Evolutionary conservation across 768 basidiomycete species (phyloP), one percentile per base, ranked within the genome.

Genomic region (Mycena chlorophos): DNA sequence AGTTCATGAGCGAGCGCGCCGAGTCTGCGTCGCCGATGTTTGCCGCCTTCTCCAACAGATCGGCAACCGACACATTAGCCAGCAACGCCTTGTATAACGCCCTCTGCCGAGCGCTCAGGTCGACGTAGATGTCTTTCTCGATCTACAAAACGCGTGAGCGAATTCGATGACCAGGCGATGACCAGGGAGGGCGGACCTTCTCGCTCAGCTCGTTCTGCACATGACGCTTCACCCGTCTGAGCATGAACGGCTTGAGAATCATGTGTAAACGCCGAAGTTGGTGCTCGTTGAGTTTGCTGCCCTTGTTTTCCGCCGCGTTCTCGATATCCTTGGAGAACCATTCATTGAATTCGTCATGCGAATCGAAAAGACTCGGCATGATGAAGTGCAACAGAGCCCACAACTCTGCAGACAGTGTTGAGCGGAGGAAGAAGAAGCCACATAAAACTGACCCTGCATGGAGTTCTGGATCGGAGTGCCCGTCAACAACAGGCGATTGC

Each of bases 241-340:
- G 74, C 97, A 99, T 99, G 78, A 99, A 99, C 5, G 97, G 97
- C 66, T 98, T 98, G 64, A 99, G 78, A 56, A 99, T 98, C 93
- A 98, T 97, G 67, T 99, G 97, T 57, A 99, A 73, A 37, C 97
- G 86, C 47, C 94, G 84, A 40, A 99, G 76, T 69, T 99, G 97
- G 69, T 97, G 88, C 67, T 97, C 95, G 67, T 96, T 97, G 62
- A 98, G 78, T 68, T 87, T 91, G 70, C 88, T 86, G 4, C 90
- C 91, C 64, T 92, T 91, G 68, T 94, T 94, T 70, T 94, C 94
- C 4, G 82, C 82, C 17, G 92, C 93, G 67, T 91, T 95, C 75
- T 99, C 97, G 51, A 98, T 98, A 66, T 98, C 97, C 72, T 98
- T 97, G 12, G 96, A 97, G 71, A 99, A 99, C 97, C 97, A 99